Base-by-base conservation (phyloP, 306 rosid species). In the Prunus davidiana region DNA sequence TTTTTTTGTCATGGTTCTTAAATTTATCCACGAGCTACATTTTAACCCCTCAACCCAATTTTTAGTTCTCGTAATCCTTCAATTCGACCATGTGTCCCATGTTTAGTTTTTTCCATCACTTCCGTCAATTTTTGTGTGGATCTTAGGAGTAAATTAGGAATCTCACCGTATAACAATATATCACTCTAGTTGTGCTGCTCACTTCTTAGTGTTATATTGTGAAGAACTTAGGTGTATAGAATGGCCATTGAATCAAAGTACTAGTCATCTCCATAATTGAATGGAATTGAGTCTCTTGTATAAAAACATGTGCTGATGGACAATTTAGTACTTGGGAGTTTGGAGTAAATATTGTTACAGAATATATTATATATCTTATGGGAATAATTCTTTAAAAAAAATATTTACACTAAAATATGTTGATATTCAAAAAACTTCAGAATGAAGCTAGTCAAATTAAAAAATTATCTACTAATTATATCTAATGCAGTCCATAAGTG, bases 231-330 rank as follows among this genome's bases (percentile, higher is more conserved):
- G 6, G 9, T 38, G 43, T 38, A 7, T 38, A 38, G 18, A 52
- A 57, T 10, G 6, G 28, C 63, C 63, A 11, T 57, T 20, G 28
- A 24, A 24, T 57, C 63, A 57, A 20, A 11, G 63, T 57, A 56
- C 20, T 56, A 56, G 14, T 5, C 62, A 20, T 56, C 12, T 56
- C 22, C 62, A 20, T 56, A n/a, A 12, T 24, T 22, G 30, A 60
- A 60, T 24, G 64, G 64, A 27, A 60, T 60, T 60, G 64, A 60
- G 22, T 60, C 64, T 60, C 64, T 60, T 60, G 8, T 60, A 60
- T 4, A 60, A 6, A 34, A 47, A 47, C 16, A 24, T 12, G 13
- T 24, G 62, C 14, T 60, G 16, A 60, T 22, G 16, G 30, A 60
- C 7, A 60, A 14, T 60, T 24, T 24, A 60, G 64, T 12, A 60